Base-by-base conservation (phyloP, 106 monocot genomes). In the Agapanthus africanus region DNA sequence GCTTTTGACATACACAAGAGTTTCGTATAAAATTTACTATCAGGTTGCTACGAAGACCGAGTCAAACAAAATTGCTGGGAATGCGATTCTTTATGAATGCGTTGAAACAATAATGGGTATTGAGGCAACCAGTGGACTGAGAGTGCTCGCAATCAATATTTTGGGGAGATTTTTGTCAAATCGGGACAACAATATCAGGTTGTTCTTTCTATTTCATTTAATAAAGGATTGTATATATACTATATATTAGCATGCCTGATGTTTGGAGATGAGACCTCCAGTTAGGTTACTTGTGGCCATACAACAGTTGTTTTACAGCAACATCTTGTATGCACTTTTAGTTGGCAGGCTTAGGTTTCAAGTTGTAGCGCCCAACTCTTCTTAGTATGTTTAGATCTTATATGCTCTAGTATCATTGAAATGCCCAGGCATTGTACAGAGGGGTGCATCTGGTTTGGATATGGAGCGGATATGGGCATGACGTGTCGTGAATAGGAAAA, bases 101-200 rank as follows among this genome's bases (percentile, higher is more conserved):
- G 97, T 91, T 54, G 97, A 99, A 75, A 92, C 97, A 59, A 99
- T 99, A 59, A 89, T 99, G 97, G 97, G 97, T 18, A 87, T 99
- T 69, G 97, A 99, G 73, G 97, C 92, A 38, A 92, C 92, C n/a
- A 86, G 92, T 74, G 97, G 97, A 71, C 66, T 99, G 67, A 88
- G 97, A 67, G 89, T 99, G 23, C 85, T 99, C 33, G 97, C 97
- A 39, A 99, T 99, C 70, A 99, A 99, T 67, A 99, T 99, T 64
- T 79, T 99, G 80, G 97, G 97, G 35, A 84, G 91, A 73, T 99
- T 99, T 47, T 83, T 99, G 73, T 99, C 97, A 63, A 99, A 99
- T 67, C 86, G 92, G 60, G 97, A 99, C 75, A 99, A 99, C 70
- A 99, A 99, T 70, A 99, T 99, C 70, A 92, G 97, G 97, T 99